phyloP scores from a whole-genome alignment of 2,329 filamentous ascomycete genomes.

The Colletotrichum sansevieriae region DNA sequence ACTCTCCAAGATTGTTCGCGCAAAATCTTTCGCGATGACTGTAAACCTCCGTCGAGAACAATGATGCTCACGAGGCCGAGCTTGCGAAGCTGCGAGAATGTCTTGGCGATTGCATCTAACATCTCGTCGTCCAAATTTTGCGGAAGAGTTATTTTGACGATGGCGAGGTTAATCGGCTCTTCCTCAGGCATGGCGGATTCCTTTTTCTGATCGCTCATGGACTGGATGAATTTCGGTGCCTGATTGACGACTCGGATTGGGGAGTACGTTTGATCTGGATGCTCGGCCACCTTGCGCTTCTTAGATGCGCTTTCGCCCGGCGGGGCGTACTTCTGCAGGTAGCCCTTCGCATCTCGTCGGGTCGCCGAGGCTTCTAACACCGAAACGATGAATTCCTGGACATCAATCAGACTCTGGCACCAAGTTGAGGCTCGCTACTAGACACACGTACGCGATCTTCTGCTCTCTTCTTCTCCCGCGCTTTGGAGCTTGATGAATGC shows the following conservation, averaged over 20 bases:
- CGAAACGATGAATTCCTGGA: constrained; percentile 85
- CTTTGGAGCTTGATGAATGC: constrained; percentile 35
- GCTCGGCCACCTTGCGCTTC: constrained; percentile 13
- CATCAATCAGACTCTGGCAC: constrained; percentile 23
- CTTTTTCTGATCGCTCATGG: constrained; percentile 47
- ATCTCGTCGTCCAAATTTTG: constrained; percentile 77
- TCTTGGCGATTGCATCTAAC: constrained; percentile 82
- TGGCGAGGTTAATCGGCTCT: constrained; percentile 72
- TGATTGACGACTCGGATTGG: constrained; percentile 49
- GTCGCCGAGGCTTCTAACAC: constrained; percentile 90
- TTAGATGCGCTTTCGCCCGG: constrained; percentile 22
- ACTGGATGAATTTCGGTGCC: constrained; percentile 54
- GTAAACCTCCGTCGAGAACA: constrained; percentile 78
- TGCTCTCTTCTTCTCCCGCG: constrained; percentile 58
- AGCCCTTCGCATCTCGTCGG: constrained; percentile 91
- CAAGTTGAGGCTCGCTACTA: not conserved
- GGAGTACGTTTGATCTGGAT: constrained; percentile 39
- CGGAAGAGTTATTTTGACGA: constrained; percentile 85
- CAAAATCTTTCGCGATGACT: constrained; percentile 57
- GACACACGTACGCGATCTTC: constrained; percentile 58
- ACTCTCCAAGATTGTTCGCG: constrained; percentile 79
- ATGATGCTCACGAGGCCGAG: constrained; percentile 87
- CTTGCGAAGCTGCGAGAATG: constrained; percentile 83
- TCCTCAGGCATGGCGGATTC: constrained; percentile 45
- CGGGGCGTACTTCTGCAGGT: constrained; percentile 83